Evolutionary conservation across 1,139 yeast genomes (phyloP).

Genomic region (Magnusiomyces tetraspermus): DNA sequence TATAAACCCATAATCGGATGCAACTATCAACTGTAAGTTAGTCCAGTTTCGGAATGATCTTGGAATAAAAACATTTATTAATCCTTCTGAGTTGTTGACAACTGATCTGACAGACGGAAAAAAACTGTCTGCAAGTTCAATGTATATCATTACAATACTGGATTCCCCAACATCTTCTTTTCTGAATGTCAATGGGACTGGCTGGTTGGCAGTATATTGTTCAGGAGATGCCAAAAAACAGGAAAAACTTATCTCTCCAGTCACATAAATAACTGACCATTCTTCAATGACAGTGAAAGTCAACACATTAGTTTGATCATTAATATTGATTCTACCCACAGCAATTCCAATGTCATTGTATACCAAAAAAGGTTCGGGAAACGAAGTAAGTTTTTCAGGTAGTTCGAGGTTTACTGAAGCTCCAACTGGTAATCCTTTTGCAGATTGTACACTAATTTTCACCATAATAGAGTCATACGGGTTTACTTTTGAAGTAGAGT

Average conservation of each 20-base stretch:
- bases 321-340: slow-evolving; percentile 5
- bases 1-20: not conserved
- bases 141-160: not conserved
- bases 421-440: slow-evolving; percentile 1
- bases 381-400: slow-evolving; percentile 5
- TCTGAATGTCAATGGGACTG: not conserved
- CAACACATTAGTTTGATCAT: slow-evolving; percentile 5
- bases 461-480: slow-evolving; percentile 10
- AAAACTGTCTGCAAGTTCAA: not conserved
- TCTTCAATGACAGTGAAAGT: slow-evolving; percentile 7
- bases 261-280: not conserved
- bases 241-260: slow-evolving; percentile 1
- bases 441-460: not conserved
- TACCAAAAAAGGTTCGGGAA: slow-evolving; percentile 2
- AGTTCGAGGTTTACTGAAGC: slow-evolving; percentile 7
- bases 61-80: not conserved
- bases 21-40: not conserved
- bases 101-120: not conserved
- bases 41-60: not conserved
- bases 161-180: not conserved
- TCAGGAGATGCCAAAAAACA: slow-evolving; percentile 5
- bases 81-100: not conserved
- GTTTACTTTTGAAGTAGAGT: not conserved
- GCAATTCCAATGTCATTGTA: slow-evolving; percentile 3
- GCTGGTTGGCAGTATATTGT: not conserved